These are phyloP conservation scores for Scenedesmus sp. DNA, from an alignment of 163 green algal species.

Conservation along the genomic window DNA sequence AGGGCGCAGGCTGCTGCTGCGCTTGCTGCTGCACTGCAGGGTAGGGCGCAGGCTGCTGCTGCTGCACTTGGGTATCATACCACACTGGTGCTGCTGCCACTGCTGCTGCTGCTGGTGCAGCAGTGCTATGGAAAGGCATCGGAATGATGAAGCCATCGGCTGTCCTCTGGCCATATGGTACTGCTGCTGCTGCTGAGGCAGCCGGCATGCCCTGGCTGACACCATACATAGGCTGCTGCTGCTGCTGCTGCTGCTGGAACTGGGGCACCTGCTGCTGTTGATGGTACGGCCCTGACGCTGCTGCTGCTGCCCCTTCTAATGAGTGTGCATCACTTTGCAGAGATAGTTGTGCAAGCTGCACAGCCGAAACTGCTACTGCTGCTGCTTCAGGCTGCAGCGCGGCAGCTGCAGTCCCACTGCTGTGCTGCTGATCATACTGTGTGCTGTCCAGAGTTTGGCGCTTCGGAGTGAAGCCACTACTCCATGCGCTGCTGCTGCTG, in stretches of 20 bases:
- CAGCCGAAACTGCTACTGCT: no score
- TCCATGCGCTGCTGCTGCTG: not conserved
- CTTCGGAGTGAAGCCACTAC: not conserved
- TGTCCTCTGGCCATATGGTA: not conserved
- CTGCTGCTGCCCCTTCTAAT: not conserved
- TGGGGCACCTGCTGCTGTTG: not conserved
- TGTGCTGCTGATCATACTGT: not conserved
- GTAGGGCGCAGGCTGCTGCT: not conserved
- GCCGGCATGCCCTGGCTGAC: not conserved
- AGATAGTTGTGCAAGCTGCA: not conserved
- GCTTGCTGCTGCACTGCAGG: not conserved
- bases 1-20: not conserved
- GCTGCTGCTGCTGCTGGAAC: not conserved
- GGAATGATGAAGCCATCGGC: not conserved
- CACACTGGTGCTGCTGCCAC: not conserved
- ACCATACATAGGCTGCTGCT: not conserved
- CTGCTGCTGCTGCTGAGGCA: not conserved
- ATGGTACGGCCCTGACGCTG: not conserved
- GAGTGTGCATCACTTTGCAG: not conserved
- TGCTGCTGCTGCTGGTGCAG: not conserved
- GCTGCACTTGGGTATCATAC: not conserved
- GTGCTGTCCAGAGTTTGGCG: not conserved
- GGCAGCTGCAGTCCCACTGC: not conserved
- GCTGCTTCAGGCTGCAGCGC: not conserved
- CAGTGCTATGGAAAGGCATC: not conserved